These are phyloP conservation scores for Xylariales sp. DNA, from an alignment of 2,329 filamentous ascomycete species.

Conservation along the genomic window DNA sequence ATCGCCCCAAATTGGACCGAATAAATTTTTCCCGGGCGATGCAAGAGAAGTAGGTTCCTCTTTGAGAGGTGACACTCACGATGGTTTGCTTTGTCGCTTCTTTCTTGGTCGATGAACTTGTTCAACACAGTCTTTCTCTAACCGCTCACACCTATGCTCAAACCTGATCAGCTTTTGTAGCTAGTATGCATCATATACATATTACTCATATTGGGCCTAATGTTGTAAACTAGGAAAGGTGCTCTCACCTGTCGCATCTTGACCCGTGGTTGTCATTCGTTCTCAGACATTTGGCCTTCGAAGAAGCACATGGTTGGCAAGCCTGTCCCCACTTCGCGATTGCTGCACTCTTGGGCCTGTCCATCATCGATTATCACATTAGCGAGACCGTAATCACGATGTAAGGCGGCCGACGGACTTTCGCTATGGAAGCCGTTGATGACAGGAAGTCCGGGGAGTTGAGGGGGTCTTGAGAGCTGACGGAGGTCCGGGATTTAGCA, in stretches of 20 bases:
- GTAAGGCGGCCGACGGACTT: slow-evolving; percentile 19
- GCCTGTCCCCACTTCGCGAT: slow-evolving; percentile 44
- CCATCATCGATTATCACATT: slow-evolving; percentile 13
- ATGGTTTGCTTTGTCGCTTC: slow-evolving; percentile 45
- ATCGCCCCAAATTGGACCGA: no score
- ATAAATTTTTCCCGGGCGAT: no score
- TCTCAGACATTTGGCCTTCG: slow-evolving; percentile 47
- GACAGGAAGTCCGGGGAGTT: slow-evolving; percentile 5
- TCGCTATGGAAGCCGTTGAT: slow-evolving; percentile 11
- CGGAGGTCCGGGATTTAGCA: not conserved
- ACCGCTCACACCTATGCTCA: slow-evolving; percentile 38
- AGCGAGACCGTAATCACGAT: not conserved
- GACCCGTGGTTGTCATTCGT: slow-evolving; percentile 30
- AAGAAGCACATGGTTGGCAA: slow-evolving; percentile 41
- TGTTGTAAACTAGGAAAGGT: no score
- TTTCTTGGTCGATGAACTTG: slow-evolving; percentile 47
- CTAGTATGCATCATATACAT: not conserved
- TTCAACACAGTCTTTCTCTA: slow-evolving; percentile 41
- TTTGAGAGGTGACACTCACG: no score
- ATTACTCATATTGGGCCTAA: not conserved
- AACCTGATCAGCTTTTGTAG: not conserved
- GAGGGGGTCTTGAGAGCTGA: slow-evolving; percentile 7
- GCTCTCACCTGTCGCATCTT: slow-evolving; percentile 38
- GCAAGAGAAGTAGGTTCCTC: no score
- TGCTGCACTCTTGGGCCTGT: slow-evolving; percentile 18